A percentile compares a stretch with the other conserved stretches of the same genome.
phyloP scores from a whole-genome alignment of 257 asterid genomes.

The Salvia rosmarinus region DNA sequence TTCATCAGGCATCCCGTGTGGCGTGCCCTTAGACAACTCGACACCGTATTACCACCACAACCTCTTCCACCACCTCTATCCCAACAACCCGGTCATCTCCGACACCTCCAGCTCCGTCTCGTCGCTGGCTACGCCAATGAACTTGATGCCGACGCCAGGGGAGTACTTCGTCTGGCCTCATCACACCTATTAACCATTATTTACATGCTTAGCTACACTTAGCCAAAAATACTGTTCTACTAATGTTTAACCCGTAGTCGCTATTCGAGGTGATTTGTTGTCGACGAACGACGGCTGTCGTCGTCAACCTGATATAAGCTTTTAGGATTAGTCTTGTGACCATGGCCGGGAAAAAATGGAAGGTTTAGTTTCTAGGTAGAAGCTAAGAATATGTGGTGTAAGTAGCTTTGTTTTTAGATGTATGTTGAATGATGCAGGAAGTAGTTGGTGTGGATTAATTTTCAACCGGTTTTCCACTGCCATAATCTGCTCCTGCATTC shows the following conservation, averaged over 20 bases:
- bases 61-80: slow-evolving; percentile 70
- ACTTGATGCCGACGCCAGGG: slow-evolving; percentile 49
- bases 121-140: slow-evolving; percentile 48
- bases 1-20: slow-evolving; percentile 53
- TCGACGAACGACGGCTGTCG: slow-evolving; percentile 34
- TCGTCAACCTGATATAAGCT: slow-evolving; percentile 21
- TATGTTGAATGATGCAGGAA: slow-evolving; percentile 30
- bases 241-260: slow-evolving; percentile 40
- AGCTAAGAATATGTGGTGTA: slow-evolving; percentile 36
- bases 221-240: slow-evolving; percentile 35
- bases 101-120: no score
- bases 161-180: slow-evolving; percentile 89
- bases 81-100: no score
- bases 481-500: slow-evolving; percentile 41
- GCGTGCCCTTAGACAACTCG: slow-evolving; percentile 58
- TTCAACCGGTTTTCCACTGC: slow-evolving; percentile 60
- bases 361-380: slow-evolving; percentile 36
- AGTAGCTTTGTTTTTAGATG: slow-evolving; percentile 31
- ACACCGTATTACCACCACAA: slow-evolving; percentile 50
- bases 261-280: slow-evolving; percentile 24
- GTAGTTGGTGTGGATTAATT: slow-evolving; percentile 56
- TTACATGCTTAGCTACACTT: slow-evolving; percentile 24
- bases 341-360: slow-evolving; percentile 26
- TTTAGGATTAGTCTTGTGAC: slow-evolving; percentile 41
- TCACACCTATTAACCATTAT: slow-evolving; percentile 53